Conservation (phyloP, 495 filamentous ascomycete species). For the Daldinia childiae region DNA sequence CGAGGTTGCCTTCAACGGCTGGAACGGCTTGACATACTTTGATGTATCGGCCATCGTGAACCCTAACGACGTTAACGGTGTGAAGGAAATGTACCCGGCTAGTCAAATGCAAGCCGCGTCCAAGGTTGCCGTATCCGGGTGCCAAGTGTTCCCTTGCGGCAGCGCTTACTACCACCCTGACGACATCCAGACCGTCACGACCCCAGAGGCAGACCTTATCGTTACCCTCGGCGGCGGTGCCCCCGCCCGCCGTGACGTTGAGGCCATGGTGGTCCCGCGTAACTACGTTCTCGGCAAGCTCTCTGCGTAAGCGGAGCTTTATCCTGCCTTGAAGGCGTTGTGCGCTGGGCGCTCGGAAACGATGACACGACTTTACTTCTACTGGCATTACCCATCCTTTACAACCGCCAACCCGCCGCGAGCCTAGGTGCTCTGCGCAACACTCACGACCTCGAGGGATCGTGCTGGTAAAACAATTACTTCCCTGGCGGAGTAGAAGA, state of each 20-base stretch:
- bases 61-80: slow-evolving; percentile 52
- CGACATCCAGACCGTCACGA: slow-evolving; percentile 58
- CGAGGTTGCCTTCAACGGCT: slow-evolving; percentile 60
- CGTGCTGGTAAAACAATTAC: slow-evolving; percentile 35
- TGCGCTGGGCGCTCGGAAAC: slow-evolving; percentile 42
- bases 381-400: slow-evolving; percentile 17
- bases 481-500: slow-evolving; percentile 28
- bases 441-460: slow-evolving; percentile 36
- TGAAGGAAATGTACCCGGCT: slow-evolving; percentile 59
- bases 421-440: slow-evolving; percentile 40
- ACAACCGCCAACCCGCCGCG: slow-evolving; percentile 31
- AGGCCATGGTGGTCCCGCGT: slow-evolving; percentile 36
- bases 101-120: slow-evolving; percentile 26
- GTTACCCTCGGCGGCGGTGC: slow-evolving; percentile 52
- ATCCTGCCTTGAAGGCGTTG: slow-evolving; percentile 27
- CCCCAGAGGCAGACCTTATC: slow-evolving; percentile 49
- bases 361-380: slow-evolving; percentile 44
- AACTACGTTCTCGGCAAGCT: slow-evolving; percentile 48
- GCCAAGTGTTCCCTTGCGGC: slow-evolving; percentile 57
- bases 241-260: slow-evolving; percentile 31
- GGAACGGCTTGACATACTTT: slow-evolving; percentile 55
- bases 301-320: slow-evolving; percentile 26
- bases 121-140: slow-evolving; percentile 53
- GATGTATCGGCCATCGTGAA: slow-evolving; percentile 66
- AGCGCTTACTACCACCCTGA: slow-evolving; percentile 61